Conservation (phyloP, 169 alveolate genomes). For the Cryptosporidium bovis region DNA sequence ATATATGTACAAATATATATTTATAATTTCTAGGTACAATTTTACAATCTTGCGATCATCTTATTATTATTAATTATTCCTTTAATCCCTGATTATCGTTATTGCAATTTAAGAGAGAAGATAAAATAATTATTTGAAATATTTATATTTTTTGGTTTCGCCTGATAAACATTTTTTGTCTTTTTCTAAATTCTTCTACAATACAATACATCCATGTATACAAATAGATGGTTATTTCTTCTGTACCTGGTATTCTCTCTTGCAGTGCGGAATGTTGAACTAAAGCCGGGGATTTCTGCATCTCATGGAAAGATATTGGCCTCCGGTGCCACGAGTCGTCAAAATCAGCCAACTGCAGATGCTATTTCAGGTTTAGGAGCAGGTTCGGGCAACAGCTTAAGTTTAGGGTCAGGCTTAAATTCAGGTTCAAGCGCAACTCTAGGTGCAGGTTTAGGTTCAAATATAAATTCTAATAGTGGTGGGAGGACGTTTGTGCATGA, state of each 20-base stretch:
- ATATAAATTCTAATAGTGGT: neutral
- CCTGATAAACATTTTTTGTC: neutral
- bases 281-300: constrained; percentile 57
- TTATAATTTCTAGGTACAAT: neutral
- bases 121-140: neutral
- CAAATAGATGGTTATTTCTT: constrained; percentile 41
- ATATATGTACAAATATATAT: neutral
- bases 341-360: neutral
- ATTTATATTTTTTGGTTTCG: neutral
- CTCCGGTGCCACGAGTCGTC: constrained; percentile 6
- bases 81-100: constrained; percentile 1
- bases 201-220: constrained; percentile 8
- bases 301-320: constrained; percentile 42
- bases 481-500: constrained; percentile 71
- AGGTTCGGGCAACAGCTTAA: neutral
- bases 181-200: too few relatives aligned
- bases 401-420: neutral
- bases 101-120: neutral
- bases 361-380: too few relatives aligned
- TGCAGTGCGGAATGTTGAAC: constrained; percentile 9
- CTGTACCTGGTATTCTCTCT: neutral
- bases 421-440: neutral
- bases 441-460: neutral
- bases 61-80: constrained; percentile 3
- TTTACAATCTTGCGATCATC: constrained; percentile 36